Conservation (phyloP, 2,329 filamentous ascomycete species). For the Colletotrichum sp. region DNA sequence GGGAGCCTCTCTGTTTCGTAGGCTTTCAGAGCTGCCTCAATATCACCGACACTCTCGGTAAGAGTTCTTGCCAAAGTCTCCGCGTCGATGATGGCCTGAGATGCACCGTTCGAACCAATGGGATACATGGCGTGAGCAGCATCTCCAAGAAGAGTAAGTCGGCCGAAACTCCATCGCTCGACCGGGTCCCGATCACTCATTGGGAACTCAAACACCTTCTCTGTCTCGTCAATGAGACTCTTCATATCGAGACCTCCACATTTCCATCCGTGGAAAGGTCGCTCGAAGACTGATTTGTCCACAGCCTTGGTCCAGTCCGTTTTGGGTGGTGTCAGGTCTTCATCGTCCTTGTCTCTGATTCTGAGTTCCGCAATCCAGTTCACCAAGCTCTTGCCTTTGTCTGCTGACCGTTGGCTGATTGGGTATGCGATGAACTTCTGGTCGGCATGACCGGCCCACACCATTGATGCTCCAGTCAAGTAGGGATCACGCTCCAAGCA, state of each 20-base stretch:
- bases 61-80: background rate
- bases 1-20: slow-evolving; percentile 1
- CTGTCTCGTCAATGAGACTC: background rate
- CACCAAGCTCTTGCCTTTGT: background rate
- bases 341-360: background rate
- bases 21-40: background rate
- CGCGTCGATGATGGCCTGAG: slow-evolving; percentile 5
- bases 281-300: slow-evolving; percentile 6
- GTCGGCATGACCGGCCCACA: slow-evolving; percentile 12
- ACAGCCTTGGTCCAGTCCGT: slow-evolving; percentile 5
- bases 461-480: slow-evolving; percentile 7
- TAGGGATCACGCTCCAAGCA: slow-evolving; percentile 4
- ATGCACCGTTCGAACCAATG: slow-evolving; percentile 24
- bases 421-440: slow-evolving; percentile 16
- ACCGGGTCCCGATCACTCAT: slow-evolving; percentile 22
- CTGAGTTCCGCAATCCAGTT: slow-evolving; percentile 16
- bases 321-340: background rate
- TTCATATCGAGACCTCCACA: background rate
- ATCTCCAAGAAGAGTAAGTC: slow-evolving; percentile 21
- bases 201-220: slow-evolving; percentile 9
- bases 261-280: background rate
- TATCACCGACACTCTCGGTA: background rate
- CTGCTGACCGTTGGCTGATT: slow-evolving; percentile 1
- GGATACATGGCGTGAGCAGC: slow-evolving; percentile 24
- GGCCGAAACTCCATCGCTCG: slow-evolving; percentile 21